Conservation (phyloP, 2,329 filamentous ascomycete species). For the Apiospora arundinis region DNA sequence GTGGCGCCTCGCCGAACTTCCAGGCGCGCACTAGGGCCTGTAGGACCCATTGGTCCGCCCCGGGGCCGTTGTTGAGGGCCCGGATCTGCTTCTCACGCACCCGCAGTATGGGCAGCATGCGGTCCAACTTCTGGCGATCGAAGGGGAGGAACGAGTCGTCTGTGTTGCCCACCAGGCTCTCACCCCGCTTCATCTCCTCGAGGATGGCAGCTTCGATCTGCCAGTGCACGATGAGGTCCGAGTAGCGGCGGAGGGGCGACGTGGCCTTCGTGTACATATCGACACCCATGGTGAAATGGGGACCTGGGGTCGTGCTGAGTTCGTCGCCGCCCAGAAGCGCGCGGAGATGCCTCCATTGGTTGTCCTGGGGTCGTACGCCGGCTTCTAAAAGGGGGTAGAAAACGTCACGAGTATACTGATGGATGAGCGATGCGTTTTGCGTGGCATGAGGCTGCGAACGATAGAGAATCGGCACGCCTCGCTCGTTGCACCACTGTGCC, state of each 20-base stretch:
- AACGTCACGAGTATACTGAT: slow-evolving; percentile 45
- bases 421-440: slow-evolving; percentile 45
- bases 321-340: slow-evolving; percentile 57
- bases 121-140: slow-evolving; percentile 45
- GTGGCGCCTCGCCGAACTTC: slow-evolving; percentile 55
- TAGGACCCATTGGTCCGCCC: slow-evolving; percentile 59
- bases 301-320: slow-evolving; percentile 58
- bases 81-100: slow-evolving; percentile 59
- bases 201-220: slow-evolving; percentile 66
- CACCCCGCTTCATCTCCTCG: slow-evolving; percentile 47
- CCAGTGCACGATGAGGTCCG: slow-evolving; percentile 70
- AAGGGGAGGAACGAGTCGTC: slow-evolving; percentile 53
- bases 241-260: slow-evolving; percentile 69
- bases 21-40: slow-evolving; percentile 67
- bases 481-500: slow-evolving; percentile 64
- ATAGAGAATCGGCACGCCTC: slow-evolving; percentile 65
- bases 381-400: slow-evolving; percentile 48
- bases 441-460: slow-evolving; percentile 54
- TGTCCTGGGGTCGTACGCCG: slow-evolving; percentile 39
- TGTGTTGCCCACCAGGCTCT: slow-evolving; percentile 43
- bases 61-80: slow-evolving; percentile 49
- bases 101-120: slow-evolving; percentile 56
- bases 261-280: slow-evolving; percentile 69
- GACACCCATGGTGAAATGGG: slow-evolving; percentile 63
- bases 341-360: slow-evolving; percentile 40